A percentile compares a stretch with the other conserved stretches of the same genome.
These are phyloP conservation scores for Hysterium pulicare DNA, from an alignment of 2,329 filamentous ascomycete genomes.

Conservation along the genomic window DNA sequence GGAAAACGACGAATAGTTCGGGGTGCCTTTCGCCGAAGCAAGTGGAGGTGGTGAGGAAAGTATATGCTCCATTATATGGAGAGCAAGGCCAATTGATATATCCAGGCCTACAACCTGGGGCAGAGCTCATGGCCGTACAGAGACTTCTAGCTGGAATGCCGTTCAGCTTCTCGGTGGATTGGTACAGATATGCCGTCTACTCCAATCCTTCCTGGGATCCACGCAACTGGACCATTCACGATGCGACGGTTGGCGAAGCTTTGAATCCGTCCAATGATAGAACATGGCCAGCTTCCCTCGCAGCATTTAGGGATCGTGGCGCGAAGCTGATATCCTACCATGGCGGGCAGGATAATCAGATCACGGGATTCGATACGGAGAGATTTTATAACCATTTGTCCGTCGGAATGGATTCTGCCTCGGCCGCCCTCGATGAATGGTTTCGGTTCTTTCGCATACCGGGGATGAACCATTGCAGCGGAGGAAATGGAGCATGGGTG, in stretches of 20 bases:
- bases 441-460: slow-evolving; percentile 49
- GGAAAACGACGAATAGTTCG: slow-evolving; percentile 14
- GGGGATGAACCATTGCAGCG: slow-evolving; percentile 52
- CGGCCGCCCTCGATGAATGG: slow-evolving; percentile 11
- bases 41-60: slow-evolving; percentile 40
- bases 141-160: slow-evolving; percentile 37
- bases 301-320: slow-evolving; percentile 30
- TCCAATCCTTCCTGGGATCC: slow-evolving; percentile 33
- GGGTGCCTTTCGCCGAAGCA: slow-evolving; percentile 44
- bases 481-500: slow-evolving; percentile 44
- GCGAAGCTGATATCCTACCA: slow-evolving; percentile 47
- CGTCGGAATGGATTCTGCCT: neutral
- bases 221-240: slow-evolving; percentile 8
- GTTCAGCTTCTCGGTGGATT: slow-evolving; percentile 39
- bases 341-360: slow-evolving; percentile 44
- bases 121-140: slow-evolving; percentile 38
- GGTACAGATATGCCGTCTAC: slow-evolving; percentile 45
- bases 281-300: slow-evolving; percentile 34
- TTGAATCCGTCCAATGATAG: slow-evolving; percentile 37
- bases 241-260: slow-evolving; percentile 27
- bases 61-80: slow-evolving; percentile 42
- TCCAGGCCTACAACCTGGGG: slow-evolving; percentile 48
- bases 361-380: slow-evolving; percentile 41
- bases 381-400: slow-evolving; percentile 47
- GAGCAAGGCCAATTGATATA: slow-evolving; percentile 44